phyloP scores from a whole-genome alignment of 768 basidiomycete species.

The Lactarius evosmus region DNA sequence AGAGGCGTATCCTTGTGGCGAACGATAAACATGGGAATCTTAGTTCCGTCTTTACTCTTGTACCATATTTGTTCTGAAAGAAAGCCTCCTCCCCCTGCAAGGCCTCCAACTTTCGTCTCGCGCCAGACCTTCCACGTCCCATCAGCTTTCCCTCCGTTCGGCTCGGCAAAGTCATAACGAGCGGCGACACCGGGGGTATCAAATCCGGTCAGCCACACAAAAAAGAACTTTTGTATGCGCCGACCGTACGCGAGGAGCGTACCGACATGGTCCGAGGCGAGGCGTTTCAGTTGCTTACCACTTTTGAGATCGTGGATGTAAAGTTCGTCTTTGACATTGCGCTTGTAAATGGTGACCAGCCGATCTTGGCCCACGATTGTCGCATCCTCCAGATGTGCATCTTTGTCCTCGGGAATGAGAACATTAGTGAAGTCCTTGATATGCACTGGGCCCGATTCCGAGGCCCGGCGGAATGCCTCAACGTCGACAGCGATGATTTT shows the following conservation, averaged over 20 bases:
- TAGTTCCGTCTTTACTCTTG: conserved; percentile 72
- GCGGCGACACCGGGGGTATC: conserved; percentile 67
- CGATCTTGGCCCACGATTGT: conserved; percentile 51
- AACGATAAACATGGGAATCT: conserved; percentile 83
- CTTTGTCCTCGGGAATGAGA: conserved; percentile 65
- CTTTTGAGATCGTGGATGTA: conserved; percentile 57
- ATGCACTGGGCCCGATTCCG: conserved; percentile 20
- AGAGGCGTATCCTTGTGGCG: conserved; percentile 64
- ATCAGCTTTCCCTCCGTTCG: conserved; percentile 34
- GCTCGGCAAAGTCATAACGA: conserved; percentile 52
- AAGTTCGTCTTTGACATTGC: conserved; percentile 78
- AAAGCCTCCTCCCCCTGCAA: conserved; percentile 62
- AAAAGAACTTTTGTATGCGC: conserved; percentile 57
- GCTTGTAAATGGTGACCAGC: conserved; percentile 62
- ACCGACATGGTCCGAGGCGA: conserved; percentile 68
- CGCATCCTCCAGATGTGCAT: conserved; percentile 55
- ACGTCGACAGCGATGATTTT: conserved; percentile 66
- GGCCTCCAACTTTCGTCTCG: conserved; percentile 54
- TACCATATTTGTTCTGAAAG: conserved; percentile 76
- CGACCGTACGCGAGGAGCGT: conserved; percentile 51
- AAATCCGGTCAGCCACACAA: conserved; percentile 63
- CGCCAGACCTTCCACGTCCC: conserved; percentile 59
- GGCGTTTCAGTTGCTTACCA: conserved; percentile 51
- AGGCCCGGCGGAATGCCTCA: conserved; percentile 35
- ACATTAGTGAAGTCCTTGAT: conserved; percentile 47